These are phyloP conservation scores for Fusarium sp. DNA, from an alignment of 2,329 filamentous ascomycete genomes.

Conservation along the genomic window DNA sequence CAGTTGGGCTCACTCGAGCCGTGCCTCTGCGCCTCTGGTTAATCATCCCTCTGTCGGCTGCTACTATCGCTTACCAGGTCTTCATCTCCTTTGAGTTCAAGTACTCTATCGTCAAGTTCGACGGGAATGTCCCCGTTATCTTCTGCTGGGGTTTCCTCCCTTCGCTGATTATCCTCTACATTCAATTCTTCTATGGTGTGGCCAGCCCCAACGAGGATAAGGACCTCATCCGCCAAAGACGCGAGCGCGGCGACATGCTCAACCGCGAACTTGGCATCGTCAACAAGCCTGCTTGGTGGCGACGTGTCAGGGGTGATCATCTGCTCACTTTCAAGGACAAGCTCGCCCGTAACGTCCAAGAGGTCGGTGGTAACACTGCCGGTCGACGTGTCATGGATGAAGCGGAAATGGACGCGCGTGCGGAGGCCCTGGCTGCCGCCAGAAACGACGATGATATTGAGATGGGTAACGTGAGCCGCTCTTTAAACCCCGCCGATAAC, in stretches of 20 bases:
- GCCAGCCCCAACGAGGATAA: conserved; percentile 76
- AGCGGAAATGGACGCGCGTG: conserved; percentile 51
- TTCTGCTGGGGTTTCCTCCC: conserved; percentile 73
- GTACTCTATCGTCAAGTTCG: conserved; percentile 66
- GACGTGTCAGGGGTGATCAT: conserved; percentile 60
- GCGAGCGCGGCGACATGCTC: conserved; percentile 63
- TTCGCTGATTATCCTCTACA: conserved; percentile 64
- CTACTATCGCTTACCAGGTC: conserved; percentile 69
- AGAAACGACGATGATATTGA: conserved; percentile 53
- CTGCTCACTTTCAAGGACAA: conserved; percentile 61
- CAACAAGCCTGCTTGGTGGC: conserved; percentile 75
- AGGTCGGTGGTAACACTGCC: conserved; percentile 61
- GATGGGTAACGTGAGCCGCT: conserved; percentile 49
- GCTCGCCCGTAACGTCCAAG: conserved; percentile 65
- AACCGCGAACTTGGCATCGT: conserved; percentile 71
- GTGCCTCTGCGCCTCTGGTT: conserved; percentile 69
- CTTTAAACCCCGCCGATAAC: conserved; percentile 39
- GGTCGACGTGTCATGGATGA: conserved; percentile 55
- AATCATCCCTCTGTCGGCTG: conserved; percentile 62
- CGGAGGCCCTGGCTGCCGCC: conserved; percentile 49
- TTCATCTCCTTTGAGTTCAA: conserved; percentile 68
- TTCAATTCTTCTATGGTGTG: conserved; percentile 67
- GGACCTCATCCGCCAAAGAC: conserved; percentile 72
- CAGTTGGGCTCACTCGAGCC: conserved; percentile 62
- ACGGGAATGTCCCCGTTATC: conserved; percentile 64